Evolutionary conservation across 176 grass and related monocot genomes (phyloP).

Genomic region (Bothriochloa decipiens): DNA sequence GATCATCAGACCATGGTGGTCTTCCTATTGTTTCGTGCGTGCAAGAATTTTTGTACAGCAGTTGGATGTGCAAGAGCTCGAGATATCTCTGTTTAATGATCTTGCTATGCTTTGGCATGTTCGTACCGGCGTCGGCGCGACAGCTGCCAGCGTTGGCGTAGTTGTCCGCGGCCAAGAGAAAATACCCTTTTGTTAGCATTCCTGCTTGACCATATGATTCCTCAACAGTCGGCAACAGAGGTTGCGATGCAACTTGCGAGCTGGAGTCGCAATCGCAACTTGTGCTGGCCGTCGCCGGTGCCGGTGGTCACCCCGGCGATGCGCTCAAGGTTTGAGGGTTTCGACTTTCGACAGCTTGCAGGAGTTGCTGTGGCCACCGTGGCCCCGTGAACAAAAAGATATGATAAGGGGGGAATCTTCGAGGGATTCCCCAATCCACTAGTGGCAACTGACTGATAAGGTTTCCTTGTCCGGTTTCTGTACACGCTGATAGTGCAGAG

Average conservation of each 20-base stretch:
- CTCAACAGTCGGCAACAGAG: conserved; percentile 1
- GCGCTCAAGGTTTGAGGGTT: neutral
- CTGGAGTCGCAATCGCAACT: neutral
- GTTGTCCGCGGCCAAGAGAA: neutral
- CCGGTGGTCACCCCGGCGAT: conserved; percentile 13
- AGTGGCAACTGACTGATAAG: conserved; percentile 27
- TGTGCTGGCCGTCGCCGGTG: neutral
- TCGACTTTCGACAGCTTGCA: neutral
- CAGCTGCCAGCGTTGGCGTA: neutral
- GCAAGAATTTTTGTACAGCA: conserved; percentile 54
- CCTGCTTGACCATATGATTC: neutral
- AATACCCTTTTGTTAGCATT: neutral
- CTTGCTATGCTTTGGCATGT: neutral
- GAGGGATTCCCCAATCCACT: conserved; percentile 45
- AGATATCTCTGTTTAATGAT: neutral
- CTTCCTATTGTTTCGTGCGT: conserved; percentile 40
- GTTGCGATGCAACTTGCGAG: neutral
- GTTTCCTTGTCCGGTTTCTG: conserved; percentile 23
- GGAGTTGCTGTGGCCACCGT: neutral
- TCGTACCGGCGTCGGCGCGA: too few species aligned
- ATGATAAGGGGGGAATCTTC: conserved; percentile 25
- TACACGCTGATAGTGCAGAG: neutral
- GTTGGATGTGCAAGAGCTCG: conserved; percentile 22
- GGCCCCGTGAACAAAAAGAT: neutral
- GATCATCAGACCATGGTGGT: neutral